phyloP scores from a whole-genome alignment of 2,329 filamentous ascomycete species.

The Orbilia brochopaga region DNA sequence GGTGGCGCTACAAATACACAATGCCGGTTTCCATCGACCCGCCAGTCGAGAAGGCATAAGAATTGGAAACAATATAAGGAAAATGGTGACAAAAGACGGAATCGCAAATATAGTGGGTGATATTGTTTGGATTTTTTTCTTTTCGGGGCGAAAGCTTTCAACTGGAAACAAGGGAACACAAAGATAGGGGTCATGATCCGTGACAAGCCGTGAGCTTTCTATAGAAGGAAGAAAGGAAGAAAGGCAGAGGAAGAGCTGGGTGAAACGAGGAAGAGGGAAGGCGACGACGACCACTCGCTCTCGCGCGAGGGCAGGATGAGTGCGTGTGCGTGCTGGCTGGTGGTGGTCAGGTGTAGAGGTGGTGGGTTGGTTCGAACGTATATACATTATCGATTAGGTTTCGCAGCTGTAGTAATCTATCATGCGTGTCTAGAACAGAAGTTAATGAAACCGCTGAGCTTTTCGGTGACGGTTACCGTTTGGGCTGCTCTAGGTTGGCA shows the following conservation, averaged over 20 bases:
- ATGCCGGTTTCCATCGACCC: constrained; percentile 11
- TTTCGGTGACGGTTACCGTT: constrained; percentile 35
- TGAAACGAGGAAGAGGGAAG: constrained; percentile 5
- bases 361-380: constrained; percentile 27
- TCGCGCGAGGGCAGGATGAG: constrained; percentile 7
- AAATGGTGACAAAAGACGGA: constrained; percentile 6
- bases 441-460: constrained; percentile 28
- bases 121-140: constrained; percentile 6
- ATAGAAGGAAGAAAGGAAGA: constrained; percentile 25
- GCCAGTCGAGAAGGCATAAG: constrained; percentile 32
- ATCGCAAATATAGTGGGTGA: constrained; percentile 14
- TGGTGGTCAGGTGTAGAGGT: constrained; percentile 21
- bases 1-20: constrained; percentile 24
- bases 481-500: constrained; percentile 25
- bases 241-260: constrained; percentile 19
- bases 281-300: constrained; percentile 13
- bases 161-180: constrained; percentile 10
- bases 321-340: no score
- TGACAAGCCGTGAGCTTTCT: constrained; percentile 39
- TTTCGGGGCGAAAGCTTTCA: constrained; percentile 11
- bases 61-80: constrained; percentile 6
- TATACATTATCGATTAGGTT: constrained; percentile 51
- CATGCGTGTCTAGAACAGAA: constrained; percentile 15
- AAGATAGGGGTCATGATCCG: constrained; percentile 29
- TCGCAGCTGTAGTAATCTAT: constrained; percentile 39